phyloP scores from a whole-genome alignment of 257 asterid species.

The Solanum virginianum region DNA sequence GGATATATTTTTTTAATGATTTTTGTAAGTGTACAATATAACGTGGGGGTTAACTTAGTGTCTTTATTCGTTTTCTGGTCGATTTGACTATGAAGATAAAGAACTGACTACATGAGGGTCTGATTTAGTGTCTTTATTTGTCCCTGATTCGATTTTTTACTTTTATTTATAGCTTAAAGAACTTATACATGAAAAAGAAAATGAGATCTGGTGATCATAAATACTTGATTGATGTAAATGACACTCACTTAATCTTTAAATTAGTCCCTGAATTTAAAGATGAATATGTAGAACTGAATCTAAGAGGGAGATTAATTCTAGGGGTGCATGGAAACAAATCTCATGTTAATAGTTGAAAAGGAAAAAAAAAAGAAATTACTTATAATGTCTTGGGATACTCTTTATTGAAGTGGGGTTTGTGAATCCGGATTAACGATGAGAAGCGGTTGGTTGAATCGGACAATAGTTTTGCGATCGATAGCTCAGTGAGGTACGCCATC shows the following conservation, averaged over 20 bases:
- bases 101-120: not conserved
- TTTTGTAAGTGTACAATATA: not conserved
- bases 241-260: not conserved
- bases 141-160: not conserved
- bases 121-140: not conserved
- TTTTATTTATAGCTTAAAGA: not conserved
- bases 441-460: too few relatives aligned
- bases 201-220: not conserved
- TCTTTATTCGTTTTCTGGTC: not conserved
- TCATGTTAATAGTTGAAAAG: not conserved
- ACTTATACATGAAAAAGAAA: not conserved
- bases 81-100: not conserved
- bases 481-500: too few relatives aligned
- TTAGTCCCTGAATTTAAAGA: not conserved
- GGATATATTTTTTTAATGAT: not conserved
- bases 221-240: not conserved
- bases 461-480: too few relatives aligned
- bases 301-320: not conserved
- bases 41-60: not conserved
- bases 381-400: not conserved
- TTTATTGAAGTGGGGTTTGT: not conserved
- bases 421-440: too few relatives aligned
- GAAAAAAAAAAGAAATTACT: not conserved
- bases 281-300: not conserved
- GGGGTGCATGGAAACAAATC: not conserved